Evolutionary conservation across 371 early-diverging fungal species (phyloP), one percentile per base, ranked within the genome.

Genomic region (Furculomyces boomerangus): DNA sequence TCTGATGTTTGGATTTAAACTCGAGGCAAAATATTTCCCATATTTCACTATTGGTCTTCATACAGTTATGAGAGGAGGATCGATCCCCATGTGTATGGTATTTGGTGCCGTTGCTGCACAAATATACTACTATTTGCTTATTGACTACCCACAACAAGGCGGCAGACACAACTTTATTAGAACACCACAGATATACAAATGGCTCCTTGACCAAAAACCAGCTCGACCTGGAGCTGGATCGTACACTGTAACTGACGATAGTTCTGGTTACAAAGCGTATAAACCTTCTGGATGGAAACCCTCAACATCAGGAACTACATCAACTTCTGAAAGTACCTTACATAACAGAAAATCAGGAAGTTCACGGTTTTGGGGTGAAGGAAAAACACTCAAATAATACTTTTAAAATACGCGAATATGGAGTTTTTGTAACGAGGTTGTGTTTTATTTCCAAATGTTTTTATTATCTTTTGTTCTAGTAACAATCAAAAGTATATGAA

Each of bases 1-100:
- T 0, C 87, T 90, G 65, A 76, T 88, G 74, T 81, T 87, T 71
- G 90, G 90, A 16, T 50, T 90, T 35, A 76, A 71, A 53, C 84
- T 91, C 68, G 81, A 83, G 69, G 90, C 84, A 61, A 60, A 53
- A n/a, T 64, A 58, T 43, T 32, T 57, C 47, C 67, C 68, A 2
- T 66, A 62, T 31, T 60, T 30, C 35, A 20, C 54, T 3, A 67
- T 66, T 30, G 40, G 28, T 3, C 8, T 64, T 13, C 56, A 60
- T 39, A 54, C 31, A 24, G 24, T 68, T 39, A 27, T 57, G 20
- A 30, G 32, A 22, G 49, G 30, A 3, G 63, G 63, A 1, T 14
- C 0, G 2, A 27, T 60, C 18, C 58, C 62, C 10, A 60, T 37
- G 20, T 46, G n/a, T 30, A 58, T 62, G 67, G 24, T 62, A 3